phyloP scores from a whole-genome alignment of 495 filamentous ascomycete genomes.

The Daldinia childiae region DNA sequence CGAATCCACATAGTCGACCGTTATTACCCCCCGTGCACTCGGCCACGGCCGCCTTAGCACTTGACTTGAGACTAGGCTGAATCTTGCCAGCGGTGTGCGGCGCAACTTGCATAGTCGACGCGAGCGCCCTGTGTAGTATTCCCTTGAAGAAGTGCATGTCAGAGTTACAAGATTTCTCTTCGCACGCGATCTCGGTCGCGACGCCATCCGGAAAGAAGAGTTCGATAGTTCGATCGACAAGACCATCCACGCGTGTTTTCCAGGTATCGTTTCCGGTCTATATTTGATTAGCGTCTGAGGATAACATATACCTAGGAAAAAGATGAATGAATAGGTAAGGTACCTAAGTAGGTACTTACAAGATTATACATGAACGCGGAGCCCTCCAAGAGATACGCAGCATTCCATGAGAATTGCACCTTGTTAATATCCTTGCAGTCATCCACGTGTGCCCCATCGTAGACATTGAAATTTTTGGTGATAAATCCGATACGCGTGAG shows the following conservation, averaged over 20 bases:
- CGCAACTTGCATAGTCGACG: slow-evolving; percentile 69
- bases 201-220: slow-evolving; percentile 65
- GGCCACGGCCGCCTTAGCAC: slow-evolving; percentile 70
- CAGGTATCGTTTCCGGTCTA: slow-evolving; percentile 65
- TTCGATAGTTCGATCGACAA: slow-evolving; percentile 63
- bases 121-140: slow-evolving; percentile 78
- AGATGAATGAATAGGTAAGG: neutral
- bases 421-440: slow-evolving; percentile 65
- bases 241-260: slow-evolving; percentile 63
- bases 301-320: neutral
- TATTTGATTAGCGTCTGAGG: neutral
- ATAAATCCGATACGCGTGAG: slow-evolving; percentile 66
- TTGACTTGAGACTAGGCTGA: slow-evolving; percentile 69
- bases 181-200: slow-evolving; percentile 70
- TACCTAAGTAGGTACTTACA: slow-evolving; percentile 46
- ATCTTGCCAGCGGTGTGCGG: slow-evolving; percentile 69
- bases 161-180: slow-evolving; percentile 66
- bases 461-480: slow-evolving; percentile 65
- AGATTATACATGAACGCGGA: slow-evolving; percentile 75
- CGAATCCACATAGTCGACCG: slow-evolving; percentile 69
- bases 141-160: slow-evolving; percentile 83
- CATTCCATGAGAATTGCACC: slow-evolving; percentile 72
- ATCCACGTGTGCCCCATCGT: slow-evolving; percentile 67
- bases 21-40: slow-evolving; percentile 68
- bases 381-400: slow-evolving; percentile 70